These are phyloP conservation scores for Neofusicoccum laricinum DNA, from an alignment of 2,329 filamentous ascomycete genomes.

Conservation along the genomic window DNA sequence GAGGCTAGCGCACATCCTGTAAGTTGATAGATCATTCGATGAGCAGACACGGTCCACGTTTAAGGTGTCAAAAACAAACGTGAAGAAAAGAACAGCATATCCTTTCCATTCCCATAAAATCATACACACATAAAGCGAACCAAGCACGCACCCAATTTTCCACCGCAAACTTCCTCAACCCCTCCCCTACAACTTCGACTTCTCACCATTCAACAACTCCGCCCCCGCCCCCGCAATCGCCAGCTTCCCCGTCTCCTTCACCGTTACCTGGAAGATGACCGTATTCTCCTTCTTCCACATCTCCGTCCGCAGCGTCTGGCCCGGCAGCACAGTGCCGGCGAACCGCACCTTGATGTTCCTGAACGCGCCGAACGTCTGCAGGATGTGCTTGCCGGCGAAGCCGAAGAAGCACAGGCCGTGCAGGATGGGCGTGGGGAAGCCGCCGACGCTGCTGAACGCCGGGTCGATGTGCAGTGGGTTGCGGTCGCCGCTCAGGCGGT, in stretches of 20 bases:
- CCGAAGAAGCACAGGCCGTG: conserved; percentile 97
- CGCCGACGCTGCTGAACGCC: conserved; percentile 87
- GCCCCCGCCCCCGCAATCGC: conserved; percentile 78
- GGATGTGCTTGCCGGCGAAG: conserved; percentile 82
- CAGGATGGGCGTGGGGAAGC: conserved; percentile 90
- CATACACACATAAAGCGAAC: too few species aligned
- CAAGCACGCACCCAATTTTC: too few species aligned
- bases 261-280: conserved; percentile 80
- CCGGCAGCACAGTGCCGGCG: conserved; percentile 79
- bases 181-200: conserved; percentile 30
- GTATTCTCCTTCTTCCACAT: conserved; percentile 69
- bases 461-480: conserved; percentile 98
- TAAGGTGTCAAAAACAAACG: too few species aligned
- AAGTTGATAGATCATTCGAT: too few species aligned
- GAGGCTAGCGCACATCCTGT: too few species aligned
- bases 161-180: not conserved
- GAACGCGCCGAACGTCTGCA: conserved; percentile 46
- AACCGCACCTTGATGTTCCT: conserved; percentile 94
- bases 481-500: conserved; percentile 89
- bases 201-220: conserved; percentile 60
- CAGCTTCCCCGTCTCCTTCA: conserved; percentile 90
- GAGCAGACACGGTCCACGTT: too few species aligned
- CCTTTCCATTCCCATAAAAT: too few species aligned
- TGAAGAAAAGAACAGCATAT: too few species aligned
- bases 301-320: conserved; percentile 84